These are phyloP conservation scores for Yamadazyma taylorii DNA, from an alignment of 1,139 yeast genomes.

Conservation along the genomic window DNA sequence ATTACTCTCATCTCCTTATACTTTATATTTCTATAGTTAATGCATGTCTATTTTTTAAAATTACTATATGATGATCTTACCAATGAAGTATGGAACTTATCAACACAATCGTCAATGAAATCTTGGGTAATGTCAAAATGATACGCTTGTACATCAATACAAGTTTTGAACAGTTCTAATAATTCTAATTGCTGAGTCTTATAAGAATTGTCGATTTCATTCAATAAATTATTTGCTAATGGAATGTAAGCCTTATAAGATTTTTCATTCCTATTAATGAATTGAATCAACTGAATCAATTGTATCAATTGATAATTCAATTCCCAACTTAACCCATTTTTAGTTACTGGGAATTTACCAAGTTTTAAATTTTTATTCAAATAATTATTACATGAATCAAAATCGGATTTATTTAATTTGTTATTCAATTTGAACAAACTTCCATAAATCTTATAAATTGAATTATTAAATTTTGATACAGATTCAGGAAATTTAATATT, in stretches of 20 bases:
- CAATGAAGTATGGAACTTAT: conserved; percentile 19
- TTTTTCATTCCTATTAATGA: conserved; percentile 12
- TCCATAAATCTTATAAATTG: conserved; percentile 26
- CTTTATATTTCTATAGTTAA: background rate
- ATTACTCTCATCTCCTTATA: no score
- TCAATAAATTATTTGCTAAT: conserved; percentile 11
- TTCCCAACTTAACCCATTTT: conserved; percentile 17
- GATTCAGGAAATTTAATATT: conserved; percentile 13
- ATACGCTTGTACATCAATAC: conserved; percentile 1
- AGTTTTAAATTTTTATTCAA: conserved; percentile 32
- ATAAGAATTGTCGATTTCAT: conserved; percentile 13
- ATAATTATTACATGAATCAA: conserved; percentile 28
- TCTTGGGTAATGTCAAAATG: conserved; percentile 13
- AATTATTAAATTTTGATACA: conserved; percentile 19
- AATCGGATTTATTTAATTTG: conserved; percentile 23
- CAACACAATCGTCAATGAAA: conserved; percentile 12
- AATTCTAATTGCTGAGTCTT: conserved; percentile 17
- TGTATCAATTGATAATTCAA: conserved; percentile 23
- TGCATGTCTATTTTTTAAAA: conserved; percentile 12
- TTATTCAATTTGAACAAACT: conserved; percentile 23
- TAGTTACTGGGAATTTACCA: conserved; percentile 20
- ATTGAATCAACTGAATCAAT: conserved; percentile 29
- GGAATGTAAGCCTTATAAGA: conserved; percentile 8
- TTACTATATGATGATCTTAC: conserved; percentile 15
- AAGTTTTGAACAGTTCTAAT: conserved; percentile 15